Percentiles rank a stretch among this genome's conserved stretches.
These are phyloP conservation scores for Xenosphaeropsis pyriputrescens DNA, from an alignment of 2,329 filamentous ascomycete species.

Conservation along the genomic window DNA sequence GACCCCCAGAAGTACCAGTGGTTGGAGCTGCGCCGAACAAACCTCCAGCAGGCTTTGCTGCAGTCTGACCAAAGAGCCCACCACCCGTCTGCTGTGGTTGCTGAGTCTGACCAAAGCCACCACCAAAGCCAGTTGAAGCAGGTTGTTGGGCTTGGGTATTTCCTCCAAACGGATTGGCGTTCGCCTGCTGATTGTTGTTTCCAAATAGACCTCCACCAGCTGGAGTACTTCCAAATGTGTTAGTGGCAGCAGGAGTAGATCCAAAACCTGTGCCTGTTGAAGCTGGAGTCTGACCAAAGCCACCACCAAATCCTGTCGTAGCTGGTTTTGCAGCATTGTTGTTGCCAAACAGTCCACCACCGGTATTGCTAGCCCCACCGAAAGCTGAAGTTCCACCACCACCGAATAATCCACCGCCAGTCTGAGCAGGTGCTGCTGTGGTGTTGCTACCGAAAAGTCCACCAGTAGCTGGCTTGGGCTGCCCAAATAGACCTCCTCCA, in stretches of 20 bases:
- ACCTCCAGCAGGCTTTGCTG: constrained; percentile 23
- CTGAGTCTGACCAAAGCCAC: too few species aligned
- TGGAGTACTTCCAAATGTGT: constrained; percentile 17
- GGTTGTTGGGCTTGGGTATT: too few species aligned
- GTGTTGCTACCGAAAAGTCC: constrained; percentile 26
- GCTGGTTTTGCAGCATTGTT: constrained; percentile 2
- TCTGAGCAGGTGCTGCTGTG: constrained; percentile 9
- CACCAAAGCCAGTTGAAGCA: too few species aligned
- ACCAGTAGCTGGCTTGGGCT: constrained; percentile 17
- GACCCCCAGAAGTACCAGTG: constrained; percentile 20
- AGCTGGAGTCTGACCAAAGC: constrained; percentile 12
- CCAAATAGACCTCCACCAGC: constrained; percentile 21
- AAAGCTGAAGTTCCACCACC: constrained; percentile 22
- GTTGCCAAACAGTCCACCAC: constrained; percentile 8
- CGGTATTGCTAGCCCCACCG: constrained; percentile 8
- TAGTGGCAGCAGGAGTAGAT: background rate
- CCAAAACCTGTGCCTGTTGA: constrained; percentile 3
- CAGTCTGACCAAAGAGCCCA: constrained; percentile 6
- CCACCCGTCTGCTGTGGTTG: too few species aligned
- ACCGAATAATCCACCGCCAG: constrained; percentile 15
- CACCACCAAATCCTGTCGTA: background rate
- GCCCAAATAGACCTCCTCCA: constrained; percentile 24
- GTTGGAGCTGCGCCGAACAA: constrained; percentile 20
- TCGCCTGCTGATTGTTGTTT: constrained; percentile 9
- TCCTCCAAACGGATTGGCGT: too few species aligned